Conservation (phyloP, 371 early-diverging fungal genomes). For the Mucor racemosus region DNA sequence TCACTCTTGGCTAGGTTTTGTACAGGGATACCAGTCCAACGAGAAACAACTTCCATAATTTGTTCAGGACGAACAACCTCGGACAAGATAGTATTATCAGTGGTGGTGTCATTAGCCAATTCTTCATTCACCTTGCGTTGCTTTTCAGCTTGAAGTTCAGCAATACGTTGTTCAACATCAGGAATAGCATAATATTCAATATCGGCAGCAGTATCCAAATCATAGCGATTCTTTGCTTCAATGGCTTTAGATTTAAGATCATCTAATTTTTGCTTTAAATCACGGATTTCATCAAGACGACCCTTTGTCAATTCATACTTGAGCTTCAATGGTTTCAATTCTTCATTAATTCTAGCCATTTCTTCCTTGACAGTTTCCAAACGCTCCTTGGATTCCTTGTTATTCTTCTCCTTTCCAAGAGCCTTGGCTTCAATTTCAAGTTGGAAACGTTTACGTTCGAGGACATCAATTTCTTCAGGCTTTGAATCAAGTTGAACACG, state of each 20-base stretch:
- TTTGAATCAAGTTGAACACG: constrained; percentile 95
- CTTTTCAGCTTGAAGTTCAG: constrained; percentile 55
- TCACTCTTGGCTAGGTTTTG: constrained; percentile 79
- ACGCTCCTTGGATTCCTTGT: constrained; percentile 76
- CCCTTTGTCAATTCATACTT: constrained; percentile 86
- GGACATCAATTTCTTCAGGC: constrained; percentile 93
- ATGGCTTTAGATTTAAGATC: constrained; percentile 82
- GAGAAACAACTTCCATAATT: constrained; percentile 86
- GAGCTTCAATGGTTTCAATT: constrained; percentile 87
- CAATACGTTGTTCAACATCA: constrained; percentile 73
- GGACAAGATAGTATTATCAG: constrained; percentile 56
- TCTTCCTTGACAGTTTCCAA: constrained; percentile 82
- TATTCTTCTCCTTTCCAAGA: constrained; percentile 89
- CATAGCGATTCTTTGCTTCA: constrained; percentile 84
- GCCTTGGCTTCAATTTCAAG: constrained; percentile 96
- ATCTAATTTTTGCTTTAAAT: constrained; percentile 86
- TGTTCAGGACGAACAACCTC: constrained; percentile 88
- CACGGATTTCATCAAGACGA: constrained; percentile 86
- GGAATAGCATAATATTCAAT: constrained; percentile 92
- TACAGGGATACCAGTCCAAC: constrained; percentile 93
- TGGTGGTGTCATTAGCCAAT: constrained; percentile 47
- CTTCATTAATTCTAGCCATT: constrained; percentile 81
- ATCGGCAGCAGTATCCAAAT: constrained; percentile 79
- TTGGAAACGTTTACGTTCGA: constrained; percentile 89
- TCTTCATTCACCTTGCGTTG: constrained; percentile 64